These are phyloP conservation scores for Pseudogymnoascus sp. DNA, from an alignment of 2,329 filamentous ascomycete genomes.

Conservation along the genomic window DNA sequence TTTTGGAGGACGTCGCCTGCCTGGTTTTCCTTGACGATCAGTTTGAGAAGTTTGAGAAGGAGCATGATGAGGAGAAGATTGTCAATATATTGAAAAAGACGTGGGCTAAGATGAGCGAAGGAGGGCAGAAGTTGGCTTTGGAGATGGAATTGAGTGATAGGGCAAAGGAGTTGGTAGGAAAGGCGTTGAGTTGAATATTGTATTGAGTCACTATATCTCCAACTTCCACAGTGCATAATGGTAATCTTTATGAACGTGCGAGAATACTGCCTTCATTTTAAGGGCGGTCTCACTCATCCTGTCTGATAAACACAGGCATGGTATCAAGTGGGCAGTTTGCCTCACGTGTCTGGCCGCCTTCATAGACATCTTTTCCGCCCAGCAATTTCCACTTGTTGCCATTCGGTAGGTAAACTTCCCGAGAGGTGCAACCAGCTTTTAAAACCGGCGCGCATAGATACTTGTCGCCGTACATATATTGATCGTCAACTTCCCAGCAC, in stretches of 20 bases:
- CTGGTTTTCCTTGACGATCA: slow-evolving; percentile 83
- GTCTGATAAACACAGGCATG: slow-evolving; percentile 37
- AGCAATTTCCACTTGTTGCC: slow-evolving; percentile 37
- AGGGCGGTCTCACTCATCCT: not conserved
- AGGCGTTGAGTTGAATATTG: slow-evolving; percentile 39
- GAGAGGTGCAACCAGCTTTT: slow-evolving; percentile 35
- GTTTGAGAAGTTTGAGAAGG: slow-evolving; percentile 68
- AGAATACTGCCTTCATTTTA: not conserved
- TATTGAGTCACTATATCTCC: not conserved
- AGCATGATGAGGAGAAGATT: slow-evolving; percentile 70
- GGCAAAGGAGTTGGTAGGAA: slow-evolving; percentile 52
- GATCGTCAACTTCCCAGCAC: slow-evolving; percentile 48
- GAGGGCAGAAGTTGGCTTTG: slow-evolving; percentile 55
- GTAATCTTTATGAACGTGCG: not conserved
- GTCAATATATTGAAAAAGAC: slow-evolving; percentile 63
- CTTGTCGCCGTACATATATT: slow-evolving; percentile 56
- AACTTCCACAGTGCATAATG: not conserved
- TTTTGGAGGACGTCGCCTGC: slow-evolving; percentile 77
- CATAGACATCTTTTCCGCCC: slow-evolving; percentile 26
- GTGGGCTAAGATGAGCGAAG: slow-evolving; percentile 65
- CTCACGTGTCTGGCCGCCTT: slow-evolving; percentile 33
- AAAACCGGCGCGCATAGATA: slow-evolving; percentile 52
- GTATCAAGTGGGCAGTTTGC: slow-evolving; percentile 36
- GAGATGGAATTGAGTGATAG: slow-evolving; percentile 55
- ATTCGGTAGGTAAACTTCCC: slow-evolving; percentile 44